Conservation (phyloP, 1,284 basidiomycete species). For the Fistulinella staudtii region DNA sequence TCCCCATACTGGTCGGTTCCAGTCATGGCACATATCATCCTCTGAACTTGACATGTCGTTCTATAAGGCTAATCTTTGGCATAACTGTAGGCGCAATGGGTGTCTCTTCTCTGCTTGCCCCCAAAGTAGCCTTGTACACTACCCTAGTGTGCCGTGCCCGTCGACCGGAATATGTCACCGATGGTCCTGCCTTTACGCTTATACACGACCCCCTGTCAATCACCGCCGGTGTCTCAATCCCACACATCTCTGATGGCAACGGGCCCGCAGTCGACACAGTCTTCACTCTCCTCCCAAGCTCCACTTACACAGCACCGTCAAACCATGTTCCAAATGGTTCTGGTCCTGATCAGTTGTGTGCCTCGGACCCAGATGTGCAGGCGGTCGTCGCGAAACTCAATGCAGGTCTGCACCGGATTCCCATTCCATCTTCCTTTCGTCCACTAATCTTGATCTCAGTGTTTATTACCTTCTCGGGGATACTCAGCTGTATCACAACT, state of each 20-base stretch:
- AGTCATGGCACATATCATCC: too few relatives aligned
- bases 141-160: constrained; percentile 51
- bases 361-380: constrained; percentile 68
- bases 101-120: constrained; percentile 53
- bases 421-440: constrained; percentile 10
- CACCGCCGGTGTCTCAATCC: neutral
- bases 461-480: constrained; percentile 66
- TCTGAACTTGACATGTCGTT: neutral
- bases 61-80: constrained; percentile 51
- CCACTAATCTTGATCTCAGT: constrained; percentile 33
- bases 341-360: constrained; percentile 43
- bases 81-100: constrained; percentile 53
- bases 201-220: neutral
- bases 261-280: neutral
- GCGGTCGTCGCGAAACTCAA: constrained; percentile 66
- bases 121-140: constrained; percentile 63
- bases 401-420: constrained; percentile 41
- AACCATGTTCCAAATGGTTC: neutral
- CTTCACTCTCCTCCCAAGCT: neutral
- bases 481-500: constrained; percentile 71
- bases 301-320: neutral
- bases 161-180: constrained; percentile 45
- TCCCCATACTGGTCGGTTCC: constrained; percentile 61
- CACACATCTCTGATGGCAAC: neutral
- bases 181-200: constrained; percentile 2